A percentile compares a stretch with the other conserved stretches of the same genome.
Conservation (phyloP, 805 yeast species). For the Metschnikowia henanensis region DNA sequence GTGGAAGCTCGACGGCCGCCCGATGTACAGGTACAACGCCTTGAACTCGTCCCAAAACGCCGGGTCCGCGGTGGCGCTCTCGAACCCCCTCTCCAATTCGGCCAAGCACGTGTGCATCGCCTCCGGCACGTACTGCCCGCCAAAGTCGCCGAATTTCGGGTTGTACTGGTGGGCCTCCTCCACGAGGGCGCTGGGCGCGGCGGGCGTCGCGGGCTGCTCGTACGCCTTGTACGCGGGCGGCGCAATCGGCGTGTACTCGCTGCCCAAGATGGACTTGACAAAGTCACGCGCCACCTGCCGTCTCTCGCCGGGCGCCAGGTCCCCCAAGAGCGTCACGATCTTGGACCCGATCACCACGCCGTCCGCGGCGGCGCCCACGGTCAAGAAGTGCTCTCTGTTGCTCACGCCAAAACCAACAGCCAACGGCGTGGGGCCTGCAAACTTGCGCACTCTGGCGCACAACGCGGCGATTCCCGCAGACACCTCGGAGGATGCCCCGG, state of each 20-base stretch:
- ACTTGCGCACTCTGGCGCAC: constrained; percentile 71
- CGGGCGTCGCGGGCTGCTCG: constrained; percentile 17
- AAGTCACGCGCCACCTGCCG: constrained; percentile 64
- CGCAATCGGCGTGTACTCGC: constrained; percentile 37
- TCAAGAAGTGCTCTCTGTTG: constrained; percentile 83
- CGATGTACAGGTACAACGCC: constrained; percentile 85
- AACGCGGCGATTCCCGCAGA: constrained; percentile 62
- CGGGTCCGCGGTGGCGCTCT: constrained; percentile 85
- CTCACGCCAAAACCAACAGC: constrained; percentile 98
- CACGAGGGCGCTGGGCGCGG: constrained; percentile 37
- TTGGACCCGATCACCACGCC: constrained; percentile 97
- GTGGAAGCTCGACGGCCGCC: constrained; percentile 94
- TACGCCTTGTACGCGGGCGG: constrained; percentile 26
- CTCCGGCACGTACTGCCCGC: constrained; percentile 99
- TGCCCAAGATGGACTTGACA: constrained; percentile 67
- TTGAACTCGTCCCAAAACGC: constrained; percentile 91
- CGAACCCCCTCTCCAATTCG: constrained; percentile 87
- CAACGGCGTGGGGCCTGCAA: constrained; percentile 63
- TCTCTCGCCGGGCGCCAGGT: constrained; percentile 60
- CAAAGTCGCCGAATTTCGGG: constrained; percentile 89
- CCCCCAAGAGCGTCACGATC: constrained; percentile 68
- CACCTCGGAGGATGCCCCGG: constrained; percentile 80
- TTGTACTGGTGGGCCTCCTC: constrained; percentile 66
- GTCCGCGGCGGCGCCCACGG: constrained; percentile 80
- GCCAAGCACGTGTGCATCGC: constrained; percentile 87